These are phyloP conservation scores for Silybum marianum DNA, from an alignment of 129 eudicot genomes.

Conservation along the genomic window DNA sequence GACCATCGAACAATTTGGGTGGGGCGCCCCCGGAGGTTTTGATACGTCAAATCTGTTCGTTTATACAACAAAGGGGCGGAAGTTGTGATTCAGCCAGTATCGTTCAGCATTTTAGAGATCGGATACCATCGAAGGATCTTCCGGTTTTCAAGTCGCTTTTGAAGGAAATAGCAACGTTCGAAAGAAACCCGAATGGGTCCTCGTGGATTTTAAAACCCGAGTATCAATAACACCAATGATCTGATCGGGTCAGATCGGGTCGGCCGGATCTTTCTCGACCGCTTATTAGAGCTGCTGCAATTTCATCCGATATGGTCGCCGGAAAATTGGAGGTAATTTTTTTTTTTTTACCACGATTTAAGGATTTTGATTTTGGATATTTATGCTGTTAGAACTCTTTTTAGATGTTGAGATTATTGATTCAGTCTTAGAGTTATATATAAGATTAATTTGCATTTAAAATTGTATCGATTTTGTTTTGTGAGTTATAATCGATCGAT, in stretches of 20 bases:
- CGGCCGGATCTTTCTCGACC: background rate
- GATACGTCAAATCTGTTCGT: constrained; percentile 89
- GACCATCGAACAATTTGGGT: constrained; percentile 35
- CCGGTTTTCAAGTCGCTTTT: constrained; percentile 85
- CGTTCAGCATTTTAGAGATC: constrained; percentile 67
- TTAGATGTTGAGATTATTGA: background rate
- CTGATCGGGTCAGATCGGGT: background rate
- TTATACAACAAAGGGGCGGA: constrained; percentile 75
- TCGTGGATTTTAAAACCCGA: constrained; percentile 82
- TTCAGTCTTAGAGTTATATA: background rate
- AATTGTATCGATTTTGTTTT: background rate
- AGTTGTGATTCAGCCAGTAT: constrained; percentile 69
- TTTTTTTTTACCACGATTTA: background rate
- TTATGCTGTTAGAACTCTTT: background rate
- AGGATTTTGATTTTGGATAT: background rate
- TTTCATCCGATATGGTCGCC: background rate
- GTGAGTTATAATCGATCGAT: background rate
- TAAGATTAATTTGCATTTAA: background rate
- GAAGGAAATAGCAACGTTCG: constrained; percentile 80
- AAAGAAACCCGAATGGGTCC: constrained; percentile 65
- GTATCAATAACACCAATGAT: constrained; percentile 44
- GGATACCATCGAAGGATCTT: constrained; percentile 81
- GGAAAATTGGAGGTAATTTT: background rate
- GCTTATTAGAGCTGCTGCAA: background rate
- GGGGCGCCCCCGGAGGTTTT: constrained; percentile 81